Evolutionary conservation across 2,329 filamentous ascomycete genomes (phyloP), one percentile per base, ranked within the genome.

Genomic region (Diaporthe eres): DNA sequence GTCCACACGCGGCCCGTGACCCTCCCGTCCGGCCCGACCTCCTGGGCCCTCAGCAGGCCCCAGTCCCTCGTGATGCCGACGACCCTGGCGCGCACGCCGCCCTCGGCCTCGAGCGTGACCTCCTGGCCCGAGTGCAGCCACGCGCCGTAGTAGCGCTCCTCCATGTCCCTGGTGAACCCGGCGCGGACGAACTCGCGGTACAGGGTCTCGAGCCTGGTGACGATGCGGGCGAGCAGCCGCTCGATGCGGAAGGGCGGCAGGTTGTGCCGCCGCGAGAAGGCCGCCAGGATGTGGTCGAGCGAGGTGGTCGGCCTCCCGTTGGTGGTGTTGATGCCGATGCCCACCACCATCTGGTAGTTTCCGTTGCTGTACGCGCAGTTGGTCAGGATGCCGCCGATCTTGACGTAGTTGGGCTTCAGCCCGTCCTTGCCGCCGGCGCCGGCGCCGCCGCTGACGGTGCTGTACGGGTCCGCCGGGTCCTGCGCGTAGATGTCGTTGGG

Each of bases 361-460:
- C 92, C 92, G 8, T 91, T 89, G 8, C 90, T 91, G 85, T 97
- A 98, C 75, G 92, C 92, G 77, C 94, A 97, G 82, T 98, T 98
- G 9, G 98, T 94, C 3, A 98, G 89, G 77, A 99, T 97, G 8
- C 97, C 97, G 72, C 95, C 95, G 72, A 99, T 96, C 82, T 99
- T 99, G 78, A 95, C 92, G 79, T 97, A 97, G 1, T 85, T 83
- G 2, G 87, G 87, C 63, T 87, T 71, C 57, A 47, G 49, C 5
- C 22, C 68, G 28, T 44, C 44, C 17, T 49, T 57, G 0, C 67
- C 51, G 51, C n/a, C 37, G 34, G 2, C 3, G 31, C 31, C 31
- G 28, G 53, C 49, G 13, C 39, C 31, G 31, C 34, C 57, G 25
- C 15, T 3, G 13, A 34, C 3, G 44, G 57, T 55, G 25, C 42